A percentile compares a stretch with the other conserved stretches of the same genome.
Evolutionary conservation across 768 basidiomycete species (phyloP).

Genomic region (Scleroderma bovista): DNA sequence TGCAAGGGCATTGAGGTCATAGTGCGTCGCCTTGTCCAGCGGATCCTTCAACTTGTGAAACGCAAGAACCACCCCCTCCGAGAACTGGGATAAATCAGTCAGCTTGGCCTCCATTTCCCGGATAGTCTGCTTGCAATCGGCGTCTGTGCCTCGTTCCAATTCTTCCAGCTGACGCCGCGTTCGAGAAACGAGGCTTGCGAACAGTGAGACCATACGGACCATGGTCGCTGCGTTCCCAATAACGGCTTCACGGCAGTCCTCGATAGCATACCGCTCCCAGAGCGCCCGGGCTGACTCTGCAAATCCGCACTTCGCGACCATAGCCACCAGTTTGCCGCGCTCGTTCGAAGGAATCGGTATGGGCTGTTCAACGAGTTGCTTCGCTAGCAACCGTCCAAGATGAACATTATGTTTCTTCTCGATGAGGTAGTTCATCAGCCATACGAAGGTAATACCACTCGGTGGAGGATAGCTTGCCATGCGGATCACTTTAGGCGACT

Average conservation of each 20-base stretch:
- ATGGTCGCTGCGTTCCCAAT: conserved; percentile 38
- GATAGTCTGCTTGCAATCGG: background rate
- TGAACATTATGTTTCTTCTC: conserved; percentile 35
- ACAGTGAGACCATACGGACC: conserved; percentile 41
- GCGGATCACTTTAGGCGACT: conserved; percentile 25
- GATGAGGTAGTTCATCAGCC: conserved; percentile 48
- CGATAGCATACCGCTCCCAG: conserved; percentile 51
- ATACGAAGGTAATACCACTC: conserved; percentile 37
- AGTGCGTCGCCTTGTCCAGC: conserved; percentile 41
- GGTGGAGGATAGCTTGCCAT: conserved; percentile 48
- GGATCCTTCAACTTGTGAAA: conserved; percentile 44
- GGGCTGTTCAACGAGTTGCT: conserved; percentile 40
- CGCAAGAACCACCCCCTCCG: conserved; percentile 38
- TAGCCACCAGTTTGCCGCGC: conserved; percentile 46
- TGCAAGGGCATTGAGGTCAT: conserved; percentile 53
- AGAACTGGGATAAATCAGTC: conserved; percentile 32
- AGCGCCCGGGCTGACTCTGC: conserved; percentile 43
- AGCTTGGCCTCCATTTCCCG: conserved; percentile 1
- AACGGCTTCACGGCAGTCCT: conserved; percentile 36
- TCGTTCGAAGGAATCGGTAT: conserved; percentile 38
- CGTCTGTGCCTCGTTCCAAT: background rate
- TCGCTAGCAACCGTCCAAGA: conserved; percentile 44
- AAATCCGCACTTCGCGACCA: conserved; percentile 43
- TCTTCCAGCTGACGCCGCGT: conserved; percentile 10
- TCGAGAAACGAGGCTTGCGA: conserved; percentile 22